Evolutionary conservation across 495 filamentous ascomycete species (phyloP).

Genomic region (Hypoxylon fuscum): DNA sequence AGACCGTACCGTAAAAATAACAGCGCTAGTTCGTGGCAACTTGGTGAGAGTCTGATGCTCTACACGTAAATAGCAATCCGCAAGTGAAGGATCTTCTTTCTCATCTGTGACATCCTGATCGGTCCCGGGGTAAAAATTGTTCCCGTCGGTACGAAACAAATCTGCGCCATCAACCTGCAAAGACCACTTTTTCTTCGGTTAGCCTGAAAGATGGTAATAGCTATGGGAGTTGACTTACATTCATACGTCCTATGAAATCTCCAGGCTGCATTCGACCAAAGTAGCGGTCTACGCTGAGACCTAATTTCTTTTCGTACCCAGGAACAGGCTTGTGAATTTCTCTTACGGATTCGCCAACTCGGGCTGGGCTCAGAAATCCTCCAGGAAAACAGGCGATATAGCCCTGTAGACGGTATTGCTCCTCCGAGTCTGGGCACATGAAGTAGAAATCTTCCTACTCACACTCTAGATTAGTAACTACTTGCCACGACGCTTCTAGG

Average conservation of each 20-base stretch:
- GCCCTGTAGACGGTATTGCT: slow-evolving; percentile 30
- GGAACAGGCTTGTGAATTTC: slow-evolving; percentile 72
- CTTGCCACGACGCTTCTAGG: no score
- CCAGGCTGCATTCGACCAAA: slow-evolving; percentile 64
- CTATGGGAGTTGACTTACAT: slow-evolving; percentile 42
- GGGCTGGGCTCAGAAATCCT: slow-evolving; percentile 32
- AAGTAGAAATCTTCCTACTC: slow-evolving; percentile 36
- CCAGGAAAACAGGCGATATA: slow-evolving; percentile 39
- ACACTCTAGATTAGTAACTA: not conserved
- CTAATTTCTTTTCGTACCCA: slow-evolving; percentile 68
- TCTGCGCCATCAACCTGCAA: slow-evolving; percentile 32
- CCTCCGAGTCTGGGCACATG: slow-evolving; percentile 32
- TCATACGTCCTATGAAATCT: slow-evolving; percentile 59
- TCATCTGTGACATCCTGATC: slow-evolving; percentile 12
- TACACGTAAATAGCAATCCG: slow-evolving; percentile 58
- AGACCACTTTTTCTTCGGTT: slow-evolving; percentile 26
- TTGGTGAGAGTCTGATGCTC: slow-evolving; percentile 78
- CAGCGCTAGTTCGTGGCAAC: slow-evolving; percentile 66
- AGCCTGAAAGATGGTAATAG: not conserved
- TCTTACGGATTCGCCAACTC: slow-evolving; percentile 28
- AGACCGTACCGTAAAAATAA: slow-evolving; percentile 78
- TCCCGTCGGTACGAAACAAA: slow-evolving; percentile 32
- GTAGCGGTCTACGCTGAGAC: slow-evolving; percentile 74
- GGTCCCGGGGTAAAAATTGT: slow-evolving; percentile 28
- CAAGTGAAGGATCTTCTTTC: slow-evolving; percentile 17